Conservation (phyloP, 176 grass and related monocot species). For the Guadua angustifolia region DNA sequence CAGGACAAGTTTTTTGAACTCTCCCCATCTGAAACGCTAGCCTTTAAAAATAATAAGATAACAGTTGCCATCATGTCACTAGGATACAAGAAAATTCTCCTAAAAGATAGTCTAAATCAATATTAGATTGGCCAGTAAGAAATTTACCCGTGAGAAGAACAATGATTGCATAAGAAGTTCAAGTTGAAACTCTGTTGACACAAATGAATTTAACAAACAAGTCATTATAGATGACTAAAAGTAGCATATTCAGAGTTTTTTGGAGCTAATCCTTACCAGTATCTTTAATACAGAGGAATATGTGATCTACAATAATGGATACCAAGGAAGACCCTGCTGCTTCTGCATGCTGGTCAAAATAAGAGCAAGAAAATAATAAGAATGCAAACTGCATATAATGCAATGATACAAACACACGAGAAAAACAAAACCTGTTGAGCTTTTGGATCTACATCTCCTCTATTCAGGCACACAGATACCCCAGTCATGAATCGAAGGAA, state of each 20-base stretch:
- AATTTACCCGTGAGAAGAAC: constrained; percentile 91
- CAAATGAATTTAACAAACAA: constrained; percentile 47
- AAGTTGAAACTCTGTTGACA: constrained; percentile 89
- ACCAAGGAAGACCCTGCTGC: constrained; percentile 96
- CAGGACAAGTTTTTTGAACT: constrained; percentile 82
- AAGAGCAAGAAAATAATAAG: constrained; percentile 43
- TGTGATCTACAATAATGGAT: constrained; percentile 94
- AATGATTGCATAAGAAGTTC: constrained; percentile 98
- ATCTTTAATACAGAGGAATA: constrained; percentile 99
- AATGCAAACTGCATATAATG: constrained; percentile 32
- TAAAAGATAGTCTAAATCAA: constrained; percentile 28
- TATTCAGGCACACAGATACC: constrained; percentile 85
- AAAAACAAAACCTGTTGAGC: constrained; percentile 73
- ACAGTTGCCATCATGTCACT: constrained; percentile 7
- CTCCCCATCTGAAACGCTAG: constrained; percentile 82
- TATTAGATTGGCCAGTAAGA: constrained; percentile 8
- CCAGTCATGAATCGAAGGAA: constrained; percentile 98
- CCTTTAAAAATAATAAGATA: constrained; percentile 61
- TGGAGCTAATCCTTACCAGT: constrained; percentile 62
- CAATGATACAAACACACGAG: constrained; percentile 33
- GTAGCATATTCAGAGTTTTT: constrained; percentile 25
- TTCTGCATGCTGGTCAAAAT: constrained; percentile 71
- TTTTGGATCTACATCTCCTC: constrained; percentile 91
- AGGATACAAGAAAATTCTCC: background rate
- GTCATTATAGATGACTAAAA: constrained; percentile 40